These are phyloP conservation scores for Porphyridium purpureum DNA, from an alignment of 23 red algal species.

Conservation along the genomic window DNA sequence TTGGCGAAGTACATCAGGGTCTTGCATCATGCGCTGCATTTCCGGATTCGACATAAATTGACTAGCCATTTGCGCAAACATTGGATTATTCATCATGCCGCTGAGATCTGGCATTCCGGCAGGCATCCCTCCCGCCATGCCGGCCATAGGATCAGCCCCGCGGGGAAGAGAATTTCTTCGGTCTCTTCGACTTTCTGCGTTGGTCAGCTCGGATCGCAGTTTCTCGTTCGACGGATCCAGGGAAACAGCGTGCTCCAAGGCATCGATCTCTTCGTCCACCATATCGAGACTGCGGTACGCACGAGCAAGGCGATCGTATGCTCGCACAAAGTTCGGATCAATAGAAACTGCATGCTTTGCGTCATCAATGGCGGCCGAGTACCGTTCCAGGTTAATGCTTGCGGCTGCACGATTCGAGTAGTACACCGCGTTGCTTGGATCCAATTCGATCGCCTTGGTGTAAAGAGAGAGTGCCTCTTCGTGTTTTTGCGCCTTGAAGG, in stretches of 20 bases:
- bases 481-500: slow-evolving; percentile 25
- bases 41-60: not conserved
- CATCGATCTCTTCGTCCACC: slow-evolving; percentile 21
- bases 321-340: slow-evolving; percentile 34
- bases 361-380: slow-evolving; percentile 27
- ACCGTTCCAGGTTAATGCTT: slow-evolving; percentile 20
- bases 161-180: no score
- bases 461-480: slow-evolving; percentile 23
- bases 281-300: slow-evolving; percentile 52
- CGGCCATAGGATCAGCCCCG: no score
- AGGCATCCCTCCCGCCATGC: slow-evolving; percentile 1
- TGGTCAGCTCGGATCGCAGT: not conserved
- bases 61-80: not conserved
- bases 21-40: slow-evolving; percentile 2
- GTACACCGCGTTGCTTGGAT: slow-evolving; percentile 50
- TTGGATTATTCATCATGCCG: slow-evolving; percentile 3
- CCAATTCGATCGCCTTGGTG: slow-evolving; percentile 16
- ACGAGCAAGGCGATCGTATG: slow-evolving; percentile 48
- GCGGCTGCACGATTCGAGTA: slow-evolving; percentile 70
- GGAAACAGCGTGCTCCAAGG: slow-evolving; percentile 10
- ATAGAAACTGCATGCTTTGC: slow-evolving; percentile 32
- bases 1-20: not conserved
- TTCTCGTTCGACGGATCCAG: slow-evolving; percentile 10
- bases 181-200: no score
- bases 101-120: not conserved